Base-by-base conservation (phyloP, 2,329 filamentous ascomycete genomes). In the Pezizomycotina sp. region DNA sequence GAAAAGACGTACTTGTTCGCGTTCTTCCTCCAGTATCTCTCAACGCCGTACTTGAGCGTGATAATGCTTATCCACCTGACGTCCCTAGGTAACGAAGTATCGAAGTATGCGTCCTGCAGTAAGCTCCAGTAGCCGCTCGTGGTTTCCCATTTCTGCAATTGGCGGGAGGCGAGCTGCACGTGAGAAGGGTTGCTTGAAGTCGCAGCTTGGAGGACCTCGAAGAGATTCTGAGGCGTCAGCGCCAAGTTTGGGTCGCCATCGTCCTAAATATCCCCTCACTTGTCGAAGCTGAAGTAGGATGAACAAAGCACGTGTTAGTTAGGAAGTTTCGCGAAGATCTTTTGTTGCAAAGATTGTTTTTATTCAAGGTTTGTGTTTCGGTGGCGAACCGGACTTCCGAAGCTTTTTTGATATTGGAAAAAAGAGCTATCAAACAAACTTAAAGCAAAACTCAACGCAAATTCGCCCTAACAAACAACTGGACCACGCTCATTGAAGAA, bases 21-120 rank as follows among this genome's bases (percentile, higher is more conserved):
- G 21, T 78, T 79, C 54, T 66, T 81, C 53, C 89, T 70, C 89
- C 89, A 98, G 58, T 83, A 82, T 55, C 77, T 83, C 55, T 95
- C 86, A 57, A 95, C 84, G 36, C 84, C 89, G 56, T 95, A 93
- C 56, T 95, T 95, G 35, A 98, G 66, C 55, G 92, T 80, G 48
- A 95, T 92, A 39, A 95, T 72, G 36, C 86, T 79, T 7, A 93
- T 73, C 52, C 92, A 83, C 43, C 89, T 78, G 34, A 86, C 69
- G 51, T 91, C 75, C 39, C 71, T 60, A 1, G 81, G 78, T 1
- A 91, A 62, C 2, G 72, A 71, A 43, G 72, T 73, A 60, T 92
- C 79, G 46, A 92, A 67, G 55, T 84, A 93, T 22, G 82, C 69
- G 49, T 75, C 68, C 76, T 91, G 52, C 8, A 42, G 24, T 34